phyloP scores from a whole-genome alignment of 2,329 filamentous ascomycete species.

The Neofusicoccum umdonicola region DNA sequence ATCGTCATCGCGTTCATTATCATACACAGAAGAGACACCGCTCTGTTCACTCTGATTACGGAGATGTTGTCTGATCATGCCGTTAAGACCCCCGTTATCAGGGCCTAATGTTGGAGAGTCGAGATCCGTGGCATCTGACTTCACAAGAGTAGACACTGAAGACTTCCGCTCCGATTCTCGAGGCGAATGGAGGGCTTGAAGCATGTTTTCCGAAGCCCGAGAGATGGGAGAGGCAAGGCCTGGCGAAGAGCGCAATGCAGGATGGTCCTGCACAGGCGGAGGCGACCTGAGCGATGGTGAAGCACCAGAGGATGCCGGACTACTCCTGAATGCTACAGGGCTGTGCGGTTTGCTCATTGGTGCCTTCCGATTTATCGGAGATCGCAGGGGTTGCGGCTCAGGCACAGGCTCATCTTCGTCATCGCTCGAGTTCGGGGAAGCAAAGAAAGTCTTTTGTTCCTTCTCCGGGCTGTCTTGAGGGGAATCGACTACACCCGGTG shows the following conservation, averaged over 20 bases:
- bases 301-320: not conserved
- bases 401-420: slow-evolving; percentile 33
- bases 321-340: not conserved
- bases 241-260: not conserved
- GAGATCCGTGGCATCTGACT: slow-evolving; percentile 29
- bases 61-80: slow-evolving; percentile 80
- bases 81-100: slow-evolving; percentile 64
- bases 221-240: not conserved
- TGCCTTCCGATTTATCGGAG: slow-evolving; percentile 18
- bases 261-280: not conserved
- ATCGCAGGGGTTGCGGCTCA: slow-evolving; percentile 16
- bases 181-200: slow-evolving; percentile 15
- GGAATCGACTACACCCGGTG: not conserved
- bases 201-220: slow-evolving; percentile 4
- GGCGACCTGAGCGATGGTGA: not conserved
- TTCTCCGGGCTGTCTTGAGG: not conserved
- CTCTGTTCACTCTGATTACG: slow-evolving; percentile 63
- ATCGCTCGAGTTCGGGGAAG: slow-evolving; percentile 28
- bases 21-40: slow-evolving; percentile 74
- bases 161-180: slow-evolving; percentile 6
- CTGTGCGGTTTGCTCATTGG: slow-evolving; percentile 15
- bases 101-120: slow-evolving; percentile 83
- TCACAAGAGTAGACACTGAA: slow-evolving; percentile 11
- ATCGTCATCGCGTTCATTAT: slow-evolving; percentile 15
- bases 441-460: slow-evolving; percentile 37